Evolutionary conservation across 2,329 filamentous ascomycete genomes (phyloP), one percentile per base, ranked within the genome.

Genomic region (Colletotrichum echinochloae): DNA sequence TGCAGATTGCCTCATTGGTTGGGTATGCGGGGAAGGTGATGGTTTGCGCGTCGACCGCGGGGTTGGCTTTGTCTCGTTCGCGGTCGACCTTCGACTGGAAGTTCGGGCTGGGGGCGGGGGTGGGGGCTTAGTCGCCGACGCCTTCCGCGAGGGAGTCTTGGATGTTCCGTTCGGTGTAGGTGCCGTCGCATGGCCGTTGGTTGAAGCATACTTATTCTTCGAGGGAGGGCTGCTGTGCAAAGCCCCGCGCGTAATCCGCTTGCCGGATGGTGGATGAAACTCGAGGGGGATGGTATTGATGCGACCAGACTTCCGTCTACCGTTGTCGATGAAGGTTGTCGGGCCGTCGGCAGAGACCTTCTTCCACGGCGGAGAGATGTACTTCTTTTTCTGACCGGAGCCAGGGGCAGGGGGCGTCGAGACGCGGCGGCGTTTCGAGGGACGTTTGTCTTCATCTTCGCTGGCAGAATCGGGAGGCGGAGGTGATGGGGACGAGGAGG

Each of bases 291-390:
- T 76, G 2, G 79, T 78, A 76, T 92, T 91, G 75, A 89, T 88
- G 71, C 90, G 87, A 49, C 89, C 89, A 28, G 90, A 92, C 76
- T 90, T 91, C 71, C 90, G 87, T 73, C 87, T 87, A 59, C 93
- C 94, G 88, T 87, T 92, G 82, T 87, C 89, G 55, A 92, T 88
- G 78, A 97, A 95, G 0, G 93, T 92, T 4, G 95, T 96, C 28
- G 96, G 96, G 0, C 96, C 96, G 35, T 97, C 93, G 49, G 92
- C 94, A 70, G 88, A 88, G 73, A 93, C 88, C 77, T 90, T 93
- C 84, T 96, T 98, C 96, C 96, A 99, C 28, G 96, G 96, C 74
- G 96, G 96, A 73, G 95, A 98, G 71, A 87, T 86, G 63, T 84
- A 83, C 82, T 91, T 84, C 77, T 80, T 76, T 72, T 84, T 80